Evolutionary conservation across 176 grass and related monocot species (phyloP).

Genomic region (Cymbopogon citratus): DNA sequence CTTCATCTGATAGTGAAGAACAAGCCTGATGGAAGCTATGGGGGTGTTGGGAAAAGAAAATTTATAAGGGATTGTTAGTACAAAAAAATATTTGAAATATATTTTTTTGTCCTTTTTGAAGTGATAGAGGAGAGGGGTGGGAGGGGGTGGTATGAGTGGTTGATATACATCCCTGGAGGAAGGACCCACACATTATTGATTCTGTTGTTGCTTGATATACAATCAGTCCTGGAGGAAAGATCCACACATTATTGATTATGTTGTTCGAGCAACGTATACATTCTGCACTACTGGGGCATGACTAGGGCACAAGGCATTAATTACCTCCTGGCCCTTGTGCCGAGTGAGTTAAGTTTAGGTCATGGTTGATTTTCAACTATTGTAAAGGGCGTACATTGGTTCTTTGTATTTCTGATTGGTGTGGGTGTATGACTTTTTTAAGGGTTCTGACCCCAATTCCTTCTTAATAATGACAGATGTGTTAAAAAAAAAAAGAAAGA

Average conservation of each 20-base stretch:
- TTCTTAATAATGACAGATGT: neutral
- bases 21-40: neutral
- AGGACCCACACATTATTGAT: neutral
- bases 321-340: neutral
- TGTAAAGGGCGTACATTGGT: neutral
- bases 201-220: neutral
- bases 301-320: neutral
- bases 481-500: neutral
- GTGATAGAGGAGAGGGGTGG: neutral
- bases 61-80: neutral
- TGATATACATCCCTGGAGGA: neutral
- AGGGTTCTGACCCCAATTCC: neutral
- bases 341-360: neutral
- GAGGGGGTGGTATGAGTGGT: neutral
- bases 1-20: neutral
- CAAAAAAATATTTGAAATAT: neutral
- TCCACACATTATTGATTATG: neutral
- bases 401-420: neutral
- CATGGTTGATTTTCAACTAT: neutral
- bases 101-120: neutral
- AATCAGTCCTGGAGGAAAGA: neutral
- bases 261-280: slow-evolving; percentile 1
- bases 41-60: neutral
- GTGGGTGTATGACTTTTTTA: neutral
- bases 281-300: neutral